Conservation (phyloP, 139 green algal genomes). For the Haematococcus lacustris region DNA sequence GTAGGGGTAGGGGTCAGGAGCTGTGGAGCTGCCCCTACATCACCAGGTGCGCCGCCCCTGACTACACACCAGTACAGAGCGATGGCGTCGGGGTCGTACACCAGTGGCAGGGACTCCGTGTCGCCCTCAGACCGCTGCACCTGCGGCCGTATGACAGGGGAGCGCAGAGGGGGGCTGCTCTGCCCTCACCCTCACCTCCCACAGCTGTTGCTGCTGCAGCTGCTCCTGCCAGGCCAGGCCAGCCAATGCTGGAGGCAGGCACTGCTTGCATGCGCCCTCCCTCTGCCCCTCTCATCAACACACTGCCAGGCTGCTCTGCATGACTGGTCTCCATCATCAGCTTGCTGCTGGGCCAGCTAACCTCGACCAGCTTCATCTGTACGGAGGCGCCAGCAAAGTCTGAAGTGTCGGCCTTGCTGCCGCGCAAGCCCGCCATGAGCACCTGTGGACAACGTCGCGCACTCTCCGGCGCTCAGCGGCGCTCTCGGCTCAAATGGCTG, state of each 20-base stretch:
- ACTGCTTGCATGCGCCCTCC: not conserved
- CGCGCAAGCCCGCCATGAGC: conserved; percentile 34
- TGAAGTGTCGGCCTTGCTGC: conserved; percentile 69
- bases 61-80: conserved; percentile 84
- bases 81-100: conserved; percentile 85
- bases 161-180: too few relatives aligned
- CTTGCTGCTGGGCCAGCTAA: not conserved
- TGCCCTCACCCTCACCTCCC: conserved; percentile 5
- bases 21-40: too few relatives aligned
- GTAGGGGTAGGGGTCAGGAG: too few relatives aligned
- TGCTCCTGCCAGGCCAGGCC: not conserved
- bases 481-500: not conserved
- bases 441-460: too few relatives aligned
- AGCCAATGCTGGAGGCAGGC: not conserved
- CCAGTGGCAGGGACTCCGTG: conserved; percentile 46
- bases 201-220: not conserved
- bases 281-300: too few relatives aligned
- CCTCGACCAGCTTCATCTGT: conserved; percentile 53
- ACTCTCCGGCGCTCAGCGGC: too few relatives aligned
- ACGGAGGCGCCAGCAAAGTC: conserved; percentile 75
- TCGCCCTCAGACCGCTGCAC: conserved; percentile 1
- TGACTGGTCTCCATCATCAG: too few relatives aligned
- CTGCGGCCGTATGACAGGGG: too few relatives aligned
- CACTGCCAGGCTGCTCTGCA: too few relatives aligned
- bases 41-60: too few relatives aligned